Percentiles rank a stretch among this genome's conserved stretches.
Evolutionary conservation across 768 basidiomycete genomes (phyloP).

Genomic region (Tricholoma bakamatsutake): DNA sequence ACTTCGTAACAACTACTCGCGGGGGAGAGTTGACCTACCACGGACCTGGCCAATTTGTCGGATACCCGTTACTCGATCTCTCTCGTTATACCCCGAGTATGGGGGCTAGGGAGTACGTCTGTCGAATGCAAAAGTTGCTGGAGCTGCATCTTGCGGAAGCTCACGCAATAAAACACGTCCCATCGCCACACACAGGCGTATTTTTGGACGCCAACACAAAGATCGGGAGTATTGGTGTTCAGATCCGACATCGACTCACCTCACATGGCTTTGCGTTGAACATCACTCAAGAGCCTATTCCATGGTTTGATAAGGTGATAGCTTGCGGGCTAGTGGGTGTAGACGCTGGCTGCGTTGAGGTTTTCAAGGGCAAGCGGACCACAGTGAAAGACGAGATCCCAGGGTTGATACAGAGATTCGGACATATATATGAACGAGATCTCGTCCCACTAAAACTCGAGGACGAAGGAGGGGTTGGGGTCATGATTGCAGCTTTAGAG

Average conservation of each 20-base stretch:
- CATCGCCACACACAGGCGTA: constrained; percentile 85
- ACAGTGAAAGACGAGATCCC: constrained; percentile 46
- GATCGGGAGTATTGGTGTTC: constrained; percentile 93
- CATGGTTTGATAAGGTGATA: constrained; percentile 84
- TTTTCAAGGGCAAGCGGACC: constrained; percentile 32
- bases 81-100: constrained; percentile 68
- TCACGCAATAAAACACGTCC: constrained; percentile 50
- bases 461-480: constrained; percentile 40
- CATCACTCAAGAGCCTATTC: constrained; percentile 69
- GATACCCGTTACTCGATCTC: constrained; percentile 91
- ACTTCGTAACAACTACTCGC: constrained; percentile 74
- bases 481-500: constrained; percentile 43
- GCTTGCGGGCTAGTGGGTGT: constrained; percentile 91
- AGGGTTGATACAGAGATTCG: constrained; percentile 43
- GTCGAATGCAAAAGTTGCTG: constrained; percentile 70
- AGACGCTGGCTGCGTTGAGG: constrained; percentile 62
- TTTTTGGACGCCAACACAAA: constrained; percentile 80
- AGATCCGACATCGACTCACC: constrained; percentile 90
- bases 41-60: constrained; percentile 95
- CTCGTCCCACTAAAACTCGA: constrained; percentile 37
- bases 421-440: constrained; percentile 41
- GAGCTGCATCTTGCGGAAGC: constrained; percentile 52
- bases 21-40: constrained; percentile 97
- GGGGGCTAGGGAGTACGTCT: constrained; percentile 78
- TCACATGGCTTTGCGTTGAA: constrained; percentile 95